phyloP scores from a whole-genome alignment of 345 rosid species.

The Anastatica hierochuntica region DNA sequence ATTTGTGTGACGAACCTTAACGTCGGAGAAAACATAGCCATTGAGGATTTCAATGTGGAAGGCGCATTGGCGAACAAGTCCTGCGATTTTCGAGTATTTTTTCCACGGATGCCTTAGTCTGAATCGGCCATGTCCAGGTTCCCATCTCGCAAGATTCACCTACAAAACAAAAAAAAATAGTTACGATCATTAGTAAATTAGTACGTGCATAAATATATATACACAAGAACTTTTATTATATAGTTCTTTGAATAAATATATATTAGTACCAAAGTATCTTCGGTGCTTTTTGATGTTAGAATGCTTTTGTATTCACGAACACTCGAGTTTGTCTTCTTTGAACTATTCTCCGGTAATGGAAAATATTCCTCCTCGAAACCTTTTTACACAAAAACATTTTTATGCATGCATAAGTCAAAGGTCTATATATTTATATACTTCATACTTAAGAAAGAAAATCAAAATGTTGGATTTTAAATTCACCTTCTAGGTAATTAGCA shows the following conservation, averaged over 20 bases:
- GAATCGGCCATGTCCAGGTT: conserved; percentile 72
- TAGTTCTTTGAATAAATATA: neutral
- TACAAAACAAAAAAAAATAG: conserved; percentile 2
- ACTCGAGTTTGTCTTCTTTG: conserved; percentile 30
- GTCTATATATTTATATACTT: no score
- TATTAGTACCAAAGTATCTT: conserved; percentile 72
- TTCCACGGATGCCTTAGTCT: conserved; percentile 66
- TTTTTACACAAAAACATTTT: conserved; percentile 14
- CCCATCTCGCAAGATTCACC: conserved; percentile 91
- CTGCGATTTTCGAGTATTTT: conserved; percentile 53
- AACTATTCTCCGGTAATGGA: conserved; percentile 12
- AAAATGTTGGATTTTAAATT: conserved; percentile 11
- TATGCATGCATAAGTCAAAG: neutral
- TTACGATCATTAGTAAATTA: neutral
- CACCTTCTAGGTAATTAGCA: conserved; percentile 53
- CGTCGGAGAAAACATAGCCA: conserved; percentile 34
- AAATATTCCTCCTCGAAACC: conserved; percentile 60
- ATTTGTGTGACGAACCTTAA: conserved; percentile 44
- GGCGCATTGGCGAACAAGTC: conserved; percentile 66
- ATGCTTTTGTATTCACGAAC: conserved; percentile 43
- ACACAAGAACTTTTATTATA: no score
- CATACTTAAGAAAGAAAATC: no score
- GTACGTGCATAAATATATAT: neutral
- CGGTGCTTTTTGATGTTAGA: conserved; percentile 44
- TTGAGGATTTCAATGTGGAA: conserved; percentile 55